Evolutionary conservation across 306 rosid species (phyloP).

Genomic region (Trifolium repens): DNA sequence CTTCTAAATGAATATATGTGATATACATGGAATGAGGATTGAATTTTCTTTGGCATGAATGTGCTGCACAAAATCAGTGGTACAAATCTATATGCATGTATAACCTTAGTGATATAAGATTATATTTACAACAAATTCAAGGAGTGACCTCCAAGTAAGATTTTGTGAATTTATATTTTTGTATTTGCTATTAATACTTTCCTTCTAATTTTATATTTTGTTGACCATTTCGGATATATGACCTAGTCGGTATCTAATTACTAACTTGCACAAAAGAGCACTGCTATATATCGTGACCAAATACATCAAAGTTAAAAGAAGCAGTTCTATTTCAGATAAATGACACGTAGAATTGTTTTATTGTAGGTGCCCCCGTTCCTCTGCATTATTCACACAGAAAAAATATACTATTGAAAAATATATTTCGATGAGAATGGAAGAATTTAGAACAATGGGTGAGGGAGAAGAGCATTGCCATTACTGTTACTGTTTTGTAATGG

Average conservation of each 20-base stretch:
- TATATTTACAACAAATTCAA: not conserved
- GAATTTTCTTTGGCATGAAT: not conserved
- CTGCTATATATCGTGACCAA: not conserved
- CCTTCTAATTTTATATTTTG: not conserved
- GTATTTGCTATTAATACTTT: not conserved
- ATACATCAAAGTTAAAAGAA: too few species aligned
- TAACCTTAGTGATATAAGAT: conserved; percentile 28
- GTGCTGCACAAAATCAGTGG: not conserved
- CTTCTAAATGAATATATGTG: conserved; percentile 12
- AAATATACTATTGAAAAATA: too few species aligned
- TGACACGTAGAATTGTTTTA: not conserved
- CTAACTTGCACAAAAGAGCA: not conserved
- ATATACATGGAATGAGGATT: conserved; percentile 12
- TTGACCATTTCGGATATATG: not conserved
- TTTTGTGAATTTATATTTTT: not conserved
- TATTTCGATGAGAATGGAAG: too few species aligned
- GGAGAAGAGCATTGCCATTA: too few species aligned
- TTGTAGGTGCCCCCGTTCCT: too few species aligned
- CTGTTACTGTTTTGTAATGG: too few species aligned
- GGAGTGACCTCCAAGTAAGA: not conserved
- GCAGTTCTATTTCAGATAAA: too few species aligned
- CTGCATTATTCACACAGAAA: too few species aligned
- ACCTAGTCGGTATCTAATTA: not conserved
- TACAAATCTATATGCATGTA: conserved; percentile 23
- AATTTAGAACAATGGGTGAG: too few species aligned